Evolutionary conservation across 192 early-diverging fungal genomes (phyloP).

Genomic region (Umbelopsis sp.): DNA sequence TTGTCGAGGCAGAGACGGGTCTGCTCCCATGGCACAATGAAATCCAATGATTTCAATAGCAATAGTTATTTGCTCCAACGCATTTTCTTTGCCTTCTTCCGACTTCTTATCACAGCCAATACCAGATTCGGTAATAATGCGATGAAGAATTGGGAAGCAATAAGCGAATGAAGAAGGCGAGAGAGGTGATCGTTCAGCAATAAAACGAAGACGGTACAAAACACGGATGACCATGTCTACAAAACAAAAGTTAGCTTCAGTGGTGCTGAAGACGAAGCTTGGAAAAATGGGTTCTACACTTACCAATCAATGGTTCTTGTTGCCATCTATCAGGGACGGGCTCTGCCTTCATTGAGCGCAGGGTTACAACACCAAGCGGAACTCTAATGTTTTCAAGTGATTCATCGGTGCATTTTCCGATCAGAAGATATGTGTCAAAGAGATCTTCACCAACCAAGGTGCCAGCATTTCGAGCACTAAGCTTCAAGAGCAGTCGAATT

Average conservation of each 20-base stretch:
- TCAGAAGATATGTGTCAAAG: conserved; percentile 56
- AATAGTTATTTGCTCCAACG: conserved; percentile 68
- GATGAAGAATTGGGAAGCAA: conserved; percentile 65
- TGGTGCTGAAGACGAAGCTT: conserved; percentile 25
- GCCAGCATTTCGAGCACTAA: conserved; percentile 50
- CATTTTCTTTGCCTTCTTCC: conserved; percentile 46
- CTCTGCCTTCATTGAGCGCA: conserved; percentile 47
- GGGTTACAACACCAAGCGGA: conserved; percentile 49
- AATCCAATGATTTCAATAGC: conserved; percentile 63
- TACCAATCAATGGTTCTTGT: conserved; percentile 47
- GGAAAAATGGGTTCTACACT: conserved; percentile 18
- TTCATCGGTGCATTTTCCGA: conserved; percentile 48
- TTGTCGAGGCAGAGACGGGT: conserved; percentile 59
- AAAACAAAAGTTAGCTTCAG: conserved; percentile 16
- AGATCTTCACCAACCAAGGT: conserved; percentile 60
- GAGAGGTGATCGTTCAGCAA: conserved; percentile 56
- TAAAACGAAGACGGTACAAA: conserved; percentile 66
- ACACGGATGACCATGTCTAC: conserved; percentile 57
- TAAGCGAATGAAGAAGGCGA: conserved; percentile 65
- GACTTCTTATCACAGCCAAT: conserved; percentile 49
- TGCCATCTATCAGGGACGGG: conserved; percentile 51
- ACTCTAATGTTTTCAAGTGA: conserved; percentile 41
- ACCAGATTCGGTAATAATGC: conserved; percentile 63
- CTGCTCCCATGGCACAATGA: conserved; percentile 55
- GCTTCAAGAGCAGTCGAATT: conserved; percentile 55